Evolutionary conservation across 2,329 filamentous ascomycete genomes (phyloP).

Genomic region (Diaporthe sp.): DNA sequence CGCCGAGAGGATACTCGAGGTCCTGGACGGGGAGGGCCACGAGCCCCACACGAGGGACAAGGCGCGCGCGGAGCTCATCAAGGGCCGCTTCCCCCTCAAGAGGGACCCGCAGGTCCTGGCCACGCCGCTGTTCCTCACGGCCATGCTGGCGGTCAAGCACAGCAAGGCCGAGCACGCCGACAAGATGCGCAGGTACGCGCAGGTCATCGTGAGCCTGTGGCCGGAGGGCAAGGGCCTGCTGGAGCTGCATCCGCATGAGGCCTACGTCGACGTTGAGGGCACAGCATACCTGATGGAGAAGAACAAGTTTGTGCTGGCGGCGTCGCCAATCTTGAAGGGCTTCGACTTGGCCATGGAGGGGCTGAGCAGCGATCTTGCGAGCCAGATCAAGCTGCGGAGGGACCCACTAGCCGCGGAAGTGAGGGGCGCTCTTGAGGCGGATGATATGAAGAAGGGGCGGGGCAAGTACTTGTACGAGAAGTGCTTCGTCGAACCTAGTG

Average conservation of each 20-base stretch:
- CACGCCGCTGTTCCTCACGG: conserved; percentile 59
- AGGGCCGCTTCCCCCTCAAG: conserved; percentile 49
- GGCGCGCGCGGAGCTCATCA: conserved; percentile 40
- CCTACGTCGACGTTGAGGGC: conserved; percentile 47
- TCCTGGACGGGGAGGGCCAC: conserved; percentile 62
- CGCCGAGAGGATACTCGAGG: conserved; percentile 63
- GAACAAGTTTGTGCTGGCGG: conserved; percentile 54
- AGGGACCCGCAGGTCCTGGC: conserved; percentile 60
- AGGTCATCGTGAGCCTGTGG: conserved; percentile 57
- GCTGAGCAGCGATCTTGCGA: conserved; percentile 50
- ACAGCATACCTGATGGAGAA: conserved; percentile 52
- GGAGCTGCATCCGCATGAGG: conserved; percentile 53
- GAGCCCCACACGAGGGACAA: conserved; percentile 41
- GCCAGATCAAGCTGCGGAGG: conserved; percentile 50
- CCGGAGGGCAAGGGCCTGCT: conserved; percentile 54
- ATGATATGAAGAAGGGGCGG: conserved; percentile 38
- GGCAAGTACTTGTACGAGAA: conserved; percentile 50
- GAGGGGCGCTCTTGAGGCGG: conserved; percentile 42
- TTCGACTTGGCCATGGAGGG: conserved; percentile 59
- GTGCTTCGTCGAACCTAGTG: conserved; percentile 46
- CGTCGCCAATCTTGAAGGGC: conserved; percentile 58
- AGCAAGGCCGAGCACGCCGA: conserved; percentile 50
- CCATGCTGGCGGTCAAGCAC: conserved; percentile 55
- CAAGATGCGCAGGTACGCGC: conserved; percentile 55
- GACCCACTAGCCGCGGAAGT: conserved; percentile 47